Evolutionary conservation across 2,329 filamentous ascomycete species (phyloP).

Genomic region (Bipolaris sorokiniana): DNA sequence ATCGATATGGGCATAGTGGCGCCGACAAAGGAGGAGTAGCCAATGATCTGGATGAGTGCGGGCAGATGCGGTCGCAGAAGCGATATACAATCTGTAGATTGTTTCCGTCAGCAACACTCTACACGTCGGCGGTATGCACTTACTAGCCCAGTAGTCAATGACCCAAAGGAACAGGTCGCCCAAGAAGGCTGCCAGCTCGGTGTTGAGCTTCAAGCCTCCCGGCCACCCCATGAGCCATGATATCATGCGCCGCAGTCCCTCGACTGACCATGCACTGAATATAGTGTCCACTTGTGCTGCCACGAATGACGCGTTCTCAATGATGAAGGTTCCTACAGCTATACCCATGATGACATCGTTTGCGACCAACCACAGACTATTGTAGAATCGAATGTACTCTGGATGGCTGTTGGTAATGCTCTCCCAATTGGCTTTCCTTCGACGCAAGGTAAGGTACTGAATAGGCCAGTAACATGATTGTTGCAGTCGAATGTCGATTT

Average conservation of each 20-base stretch:
- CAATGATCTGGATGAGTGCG: constrained; percentile 87
- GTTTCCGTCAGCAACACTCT: constrained; percentile 9
- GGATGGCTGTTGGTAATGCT: constrained; percentile 94
- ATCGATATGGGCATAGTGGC: constrained; percentile 97
- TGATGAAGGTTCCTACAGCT: constrained; percentile 92
- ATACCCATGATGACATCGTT: constrained; percentile 99
- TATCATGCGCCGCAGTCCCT: constrained; percentile 86
- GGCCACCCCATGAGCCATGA: constrained; percentile 90
- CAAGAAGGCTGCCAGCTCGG: constrained; percentile 88
- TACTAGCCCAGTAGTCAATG: constrained; percentile 95
- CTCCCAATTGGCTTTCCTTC: constrained; percentile 89
- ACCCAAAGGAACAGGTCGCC: constrained; percentile 98
- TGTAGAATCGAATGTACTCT: constrained; percentile 99
- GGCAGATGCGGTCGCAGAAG: constrained; percentile 81
- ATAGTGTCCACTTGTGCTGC: constrained; percentile 78
- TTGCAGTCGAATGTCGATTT: constrained; percentile 94
- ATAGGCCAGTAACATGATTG: constrained; percentile 99
- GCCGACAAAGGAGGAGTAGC: constrained; percentile 91
- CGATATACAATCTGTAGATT: constrained; percentile 70
- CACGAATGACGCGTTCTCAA: constrained; percentile 88
- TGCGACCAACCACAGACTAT: constrained; percentile 96
- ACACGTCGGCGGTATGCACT: constrained; percentile 31
- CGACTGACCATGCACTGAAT: constrained; percentile 81
- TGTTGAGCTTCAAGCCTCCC: constrained; percentile 92
- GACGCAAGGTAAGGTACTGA: constrained; percentile 90